Evolutionary conservation across 2,329 filamentous ascomycete genomes (phyloP).

Genomic region (Alternaria hordeiaustralica): DNA sequence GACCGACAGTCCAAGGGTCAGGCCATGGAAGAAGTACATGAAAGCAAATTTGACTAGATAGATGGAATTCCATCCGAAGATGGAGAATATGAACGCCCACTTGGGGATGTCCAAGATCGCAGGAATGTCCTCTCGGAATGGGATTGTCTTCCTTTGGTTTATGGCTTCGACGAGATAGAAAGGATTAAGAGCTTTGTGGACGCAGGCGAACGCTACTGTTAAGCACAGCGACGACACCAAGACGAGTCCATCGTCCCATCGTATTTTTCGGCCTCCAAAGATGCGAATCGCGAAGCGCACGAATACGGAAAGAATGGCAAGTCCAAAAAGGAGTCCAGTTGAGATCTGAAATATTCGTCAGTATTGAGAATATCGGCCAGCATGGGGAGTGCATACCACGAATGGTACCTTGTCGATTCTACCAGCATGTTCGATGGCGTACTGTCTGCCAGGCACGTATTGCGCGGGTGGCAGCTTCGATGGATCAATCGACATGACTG

Average conservation of each 20-base stretch:
- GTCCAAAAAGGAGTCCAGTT: not conserved
- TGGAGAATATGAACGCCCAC: conserved; percentile 3
- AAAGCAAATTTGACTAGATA: conserved; percentile 11
- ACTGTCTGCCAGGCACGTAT: conserved; percentile 3
- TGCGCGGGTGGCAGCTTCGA: not conserved
- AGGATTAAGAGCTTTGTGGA: conserved; percentile 4
- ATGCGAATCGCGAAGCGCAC: conserved; percentile 3
- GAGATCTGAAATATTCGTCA: not conserved
- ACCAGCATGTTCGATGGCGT: not conserved
- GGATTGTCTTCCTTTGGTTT: conserved; percentile 2
- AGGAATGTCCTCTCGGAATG: conserved; percentile 6
- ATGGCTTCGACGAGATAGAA: conserved; percentile 10
- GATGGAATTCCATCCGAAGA: conserved; percentile 2
- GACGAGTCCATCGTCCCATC: conserved; percentile 3
- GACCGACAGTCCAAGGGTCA: not conserved
- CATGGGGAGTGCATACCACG: not conserved
- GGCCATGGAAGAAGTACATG: conserved; percentile 3
- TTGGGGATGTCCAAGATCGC: conserved; percentile 2
- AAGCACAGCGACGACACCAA: not conserved
- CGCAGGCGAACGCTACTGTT: not conserved
- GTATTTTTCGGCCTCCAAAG: not conserved
- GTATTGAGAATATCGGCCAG: not conserved
- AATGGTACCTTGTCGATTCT: not conserved
- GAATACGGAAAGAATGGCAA: not conserved
- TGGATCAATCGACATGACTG: not conserved